Evolutionary conservation across 1,284 basidiomycete genomes (phyloP).

Genomic region (Volvariella volvacea): DNA sequence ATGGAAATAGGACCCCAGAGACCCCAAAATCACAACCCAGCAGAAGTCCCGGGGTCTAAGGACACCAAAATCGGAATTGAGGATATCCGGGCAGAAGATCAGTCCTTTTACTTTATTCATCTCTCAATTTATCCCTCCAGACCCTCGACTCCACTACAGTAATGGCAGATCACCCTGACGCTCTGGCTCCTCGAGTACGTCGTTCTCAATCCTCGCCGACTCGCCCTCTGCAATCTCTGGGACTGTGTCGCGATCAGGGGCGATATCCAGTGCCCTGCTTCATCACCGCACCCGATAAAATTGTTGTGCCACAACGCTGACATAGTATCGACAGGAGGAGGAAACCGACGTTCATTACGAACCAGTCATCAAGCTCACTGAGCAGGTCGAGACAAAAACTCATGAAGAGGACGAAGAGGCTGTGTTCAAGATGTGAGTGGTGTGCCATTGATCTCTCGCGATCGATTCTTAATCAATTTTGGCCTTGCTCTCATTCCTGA

Average conservation of each 20-base stretch:
- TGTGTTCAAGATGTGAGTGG: conserved; percentile 90
- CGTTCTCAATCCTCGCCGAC: conserved; percentile 19
- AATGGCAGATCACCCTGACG: conserved; percentile 61
- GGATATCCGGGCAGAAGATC: too few species aligned
- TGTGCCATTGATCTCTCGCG: conserved; percentile 22
- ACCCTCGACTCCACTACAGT: conserved; percentile 14
- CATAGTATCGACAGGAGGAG: conserved; percentile 50
- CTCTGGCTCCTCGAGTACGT: conserved; percentile 61
- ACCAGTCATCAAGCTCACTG: conserved; percentile 95
- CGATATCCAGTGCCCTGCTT: conserved; percentile 6
- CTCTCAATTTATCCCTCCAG: conserved; percentile 7
- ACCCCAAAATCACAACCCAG: not conserved
- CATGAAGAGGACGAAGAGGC: conserved; percentile 92
- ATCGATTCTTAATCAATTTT: conserved; percentile 21
- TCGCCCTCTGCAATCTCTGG: conserved; percentile 8
- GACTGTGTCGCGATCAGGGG: conserved; percentile 6
- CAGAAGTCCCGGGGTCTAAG: not conserved
- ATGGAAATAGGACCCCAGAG: not conserved
- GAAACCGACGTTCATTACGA: conserved; percentile 91
- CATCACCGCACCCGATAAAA: not conserved
- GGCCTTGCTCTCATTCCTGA: conserved; percentile 5
- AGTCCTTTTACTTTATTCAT: not conserved
- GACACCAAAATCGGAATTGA: not conserved
- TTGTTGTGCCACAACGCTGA: not conserved
- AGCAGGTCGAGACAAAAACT: conserved; percentile 93